Conservation (phyloP, 495 filamentous ascomycete species). For the Daldinia grandis region DNA sequence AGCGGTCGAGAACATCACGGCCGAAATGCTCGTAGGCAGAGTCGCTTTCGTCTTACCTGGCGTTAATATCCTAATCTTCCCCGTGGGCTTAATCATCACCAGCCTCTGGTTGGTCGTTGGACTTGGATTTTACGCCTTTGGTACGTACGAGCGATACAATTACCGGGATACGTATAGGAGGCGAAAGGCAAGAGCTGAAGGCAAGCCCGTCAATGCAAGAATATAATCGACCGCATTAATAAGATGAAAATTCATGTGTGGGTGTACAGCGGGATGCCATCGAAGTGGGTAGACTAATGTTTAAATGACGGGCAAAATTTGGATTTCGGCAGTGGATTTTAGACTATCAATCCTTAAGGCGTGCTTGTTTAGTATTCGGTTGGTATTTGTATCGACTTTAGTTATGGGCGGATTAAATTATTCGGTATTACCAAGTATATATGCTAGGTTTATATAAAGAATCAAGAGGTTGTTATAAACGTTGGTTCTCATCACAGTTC, state of each 20-base stretch:
- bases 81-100: constrained; percentile 72
- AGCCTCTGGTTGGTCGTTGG: constrained; percentile 67
- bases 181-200: constrained; percentile 53
- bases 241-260: neutral
- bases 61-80: constrained; percentile 71
- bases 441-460: constrained; percentile 5
- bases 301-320: constrained; percentile 7
- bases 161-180: constrained; percentile 69
- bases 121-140: constrained; percentile 64
- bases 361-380: constrained; percentile 25
- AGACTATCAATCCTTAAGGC: constrained; percentile 8
- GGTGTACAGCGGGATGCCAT: constrained; percentile 24
- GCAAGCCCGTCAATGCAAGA: constrained; percentile 47
- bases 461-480: constrained; percentile 1
- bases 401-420: constrained; percentile 3
- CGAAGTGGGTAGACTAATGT: constrained; percentile 14
- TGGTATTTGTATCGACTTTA: constrained; percentile 25
- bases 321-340: constrained; percentile 25
- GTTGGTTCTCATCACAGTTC: neutral
- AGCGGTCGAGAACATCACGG: constrained; percentile 49
- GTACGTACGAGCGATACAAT: constrained; percentile 68
- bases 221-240: constrained; percentile 40
- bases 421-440: constrained; percentile 17
- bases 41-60: constrained; percentile 73
- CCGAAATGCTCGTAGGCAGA: constrained; percentile 48